These are phyloP conservation scores for Entomortierella parvispora DNA, from an alignment of 192 early-diverging fungal genomes.

Conservation along the genomic window DNA sequence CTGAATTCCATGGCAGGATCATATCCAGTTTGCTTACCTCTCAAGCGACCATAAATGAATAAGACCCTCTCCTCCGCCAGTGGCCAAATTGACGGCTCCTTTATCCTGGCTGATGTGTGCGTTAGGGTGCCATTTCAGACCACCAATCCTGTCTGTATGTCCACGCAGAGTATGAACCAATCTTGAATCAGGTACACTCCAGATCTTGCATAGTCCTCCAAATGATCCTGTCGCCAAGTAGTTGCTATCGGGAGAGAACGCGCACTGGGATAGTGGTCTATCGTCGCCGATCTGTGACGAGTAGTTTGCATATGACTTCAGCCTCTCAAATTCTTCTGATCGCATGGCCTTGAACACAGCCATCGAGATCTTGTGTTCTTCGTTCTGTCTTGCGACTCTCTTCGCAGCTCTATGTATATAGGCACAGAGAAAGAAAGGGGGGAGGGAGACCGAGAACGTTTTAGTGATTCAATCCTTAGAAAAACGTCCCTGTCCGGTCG, in stretches of 20 bases:
- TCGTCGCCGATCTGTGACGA: conserved; percentile 92
- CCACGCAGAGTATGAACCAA: conserved; percentile 68
- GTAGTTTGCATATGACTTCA: conserved; percentile 77
- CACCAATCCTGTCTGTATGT: conserved; percentile 90
- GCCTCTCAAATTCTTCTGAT: conserved; percentile 75
- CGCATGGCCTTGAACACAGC: conserved; percentile 73
- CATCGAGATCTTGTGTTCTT: conserved; percentile 73
- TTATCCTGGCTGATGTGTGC: conserved; percentile 68
- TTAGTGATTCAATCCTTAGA: not conserved
- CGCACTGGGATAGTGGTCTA: conserved; percentile 79
- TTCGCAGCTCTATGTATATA: conserved; percentile 63
- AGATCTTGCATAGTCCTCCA: conserved; percentile 87
- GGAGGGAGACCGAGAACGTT: not conserved
- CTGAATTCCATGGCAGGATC: not conserved
- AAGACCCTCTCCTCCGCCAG: conserved; percentile 79
- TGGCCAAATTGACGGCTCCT: conserved; percentile 80
- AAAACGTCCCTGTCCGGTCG: not conserved
- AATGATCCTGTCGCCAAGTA: conserved; percentile 85
- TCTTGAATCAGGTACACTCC: conserved; percentile 83
- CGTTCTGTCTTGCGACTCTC: conserved; percentile 71
- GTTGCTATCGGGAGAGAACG: conserved; percentile 85
- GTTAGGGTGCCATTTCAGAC: conserved; percentile 89
- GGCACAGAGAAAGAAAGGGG: not conserved
- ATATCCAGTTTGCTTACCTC: conserved; percentile 56
- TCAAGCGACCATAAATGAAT: conserved; percentile 88